Base-by-base conservation (phyloP, 352 stramenopile species). In the Pythium brachiatum region DNA sequence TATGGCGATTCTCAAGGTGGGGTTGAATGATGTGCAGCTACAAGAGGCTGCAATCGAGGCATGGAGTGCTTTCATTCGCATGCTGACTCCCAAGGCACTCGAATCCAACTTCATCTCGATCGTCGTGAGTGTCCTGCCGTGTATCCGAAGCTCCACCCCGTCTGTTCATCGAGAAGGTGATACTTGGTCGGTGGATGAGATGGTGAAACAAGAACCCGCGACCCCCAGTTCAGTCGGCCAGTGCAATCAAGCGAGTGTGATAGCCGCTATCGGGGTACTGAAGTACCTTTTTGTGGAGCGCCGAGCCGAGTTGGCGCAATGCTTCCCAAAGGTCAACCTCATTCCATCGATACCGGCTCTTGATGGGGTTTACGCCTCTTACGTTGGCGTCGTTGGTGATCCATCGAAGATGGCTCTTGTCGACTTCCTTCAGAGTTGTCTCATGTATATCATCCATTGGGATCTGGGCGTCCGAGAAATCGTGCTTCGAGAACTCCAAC, bases 1-100 rank as follows among this genome's bases (percentile, higher is more conserved):
- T 36, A 96, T 96, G 88, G 88, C 86, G 23, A 95, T 86, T 21
- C 68, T 96, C 5, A 96, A 96, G 61, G 74, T 92, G 8, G 84
- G 79, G 25, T 62, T 94, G 8, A 68, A 66, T 29, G 86, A 95
- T 43, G 56, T 46, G 21, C 67, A 75, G 21, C 64, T 95, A 43
- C 73, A 84, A 64, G 71, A 78, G 29, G 60, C 87, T 68, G 80
- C 78, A 9, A 88, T 93, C 56, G 60, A 76, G 27, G 83, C 80
- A 2, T 96, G 86, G 86, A 74, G 64, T n/a, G 87, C 73, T 34
- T 96, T 94, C 53, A 52, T 96, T 47, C 81, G 75, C 15, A 83
- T 95, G 72, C 69, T 96, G 3, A 94, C 86, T 21, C 57, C 73
- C 16, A 92, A 92, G 69, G 84, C 88, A 0, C 69, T 96, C 23